These are phyloP conservation scores for Flagelloscypha sp. DNA, from an alignment of 768 basidiomycete genomes.

Conservation along the genomic window DNA sequence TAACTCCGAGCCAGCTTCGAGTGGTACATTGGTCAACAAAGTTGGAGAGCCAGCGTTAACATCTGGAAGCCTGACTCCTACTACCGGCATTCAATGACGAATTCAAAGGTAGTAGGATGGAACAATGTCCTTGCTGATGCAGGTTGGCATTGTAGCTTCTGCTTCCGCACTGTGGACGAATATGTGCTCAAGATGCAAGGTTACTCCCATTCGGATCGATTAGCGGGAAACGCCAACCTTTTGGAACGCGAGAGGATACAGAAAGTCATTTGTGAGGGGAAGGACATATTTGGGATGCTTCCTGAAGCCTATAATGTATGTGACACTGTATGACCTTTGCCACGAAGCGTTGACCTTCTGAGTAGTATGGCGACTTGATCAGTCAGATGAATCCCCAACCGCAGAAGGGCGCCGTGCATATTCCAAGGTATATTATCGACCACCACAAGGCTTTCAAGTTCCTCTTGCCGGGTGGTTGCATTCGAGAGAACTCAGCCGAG, in stretches of 20 bases:
- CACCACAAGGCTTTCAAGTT: slow-evolving; percentile 41
- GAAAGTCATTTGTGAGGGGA: slow-evolving; percentile 47
- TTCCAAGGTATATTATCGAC: slow-evolving; percentile 44
- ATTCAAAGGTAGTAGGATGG: too few relatives aligned
- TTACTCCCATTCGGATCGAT: slow-evolving; percentile 56
- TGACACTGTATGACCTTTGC: too few relatives aligned
- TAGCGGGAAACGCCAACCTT: slow-evolving; percentile 39
- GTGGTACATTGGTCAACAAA: slow-evolving; percentile 45
- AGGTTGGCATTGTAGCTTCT: slow-evolving; percentile 68
- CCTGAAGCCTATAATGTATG: slow-evolving; percentile 53
- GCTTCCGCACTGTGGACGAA: slow-evolving; percentile 52
- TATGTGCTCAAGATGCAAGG: slow-evolving; percentile 52
- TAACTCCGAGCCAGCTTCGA: slow-evolving; percentile 36
- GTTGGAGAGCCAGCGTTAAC: slow-evolving; percentile 51
- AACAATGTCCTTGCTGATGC: slow-evolving; percentile 47
- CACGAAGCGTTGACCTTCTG: too few relatives aligned
- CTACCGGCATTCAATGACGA: slow-evolving; percentile 44
- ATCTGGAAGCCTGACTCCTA: slow-evolving; percentile 31
- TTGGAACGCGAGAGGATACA: slow-evolving; percentile 47
- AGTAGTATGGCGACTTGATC: slow-evolving; percentile 43
- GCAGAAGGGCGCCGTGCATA: slow-evolving; percentile 43
- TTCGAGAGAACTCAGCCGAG: too few relatives aligned
- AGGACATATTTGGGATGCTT: slow-evolving; percentile 58
- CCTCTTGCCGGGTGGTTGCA: slow-evolving; percentile 48
- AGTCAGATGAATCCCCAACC: slow-evolving; percentile 45